Conservation (phyloP, 2,329 filamentous ascomycete species). For the Leptographium wingfieldii region DNA sequence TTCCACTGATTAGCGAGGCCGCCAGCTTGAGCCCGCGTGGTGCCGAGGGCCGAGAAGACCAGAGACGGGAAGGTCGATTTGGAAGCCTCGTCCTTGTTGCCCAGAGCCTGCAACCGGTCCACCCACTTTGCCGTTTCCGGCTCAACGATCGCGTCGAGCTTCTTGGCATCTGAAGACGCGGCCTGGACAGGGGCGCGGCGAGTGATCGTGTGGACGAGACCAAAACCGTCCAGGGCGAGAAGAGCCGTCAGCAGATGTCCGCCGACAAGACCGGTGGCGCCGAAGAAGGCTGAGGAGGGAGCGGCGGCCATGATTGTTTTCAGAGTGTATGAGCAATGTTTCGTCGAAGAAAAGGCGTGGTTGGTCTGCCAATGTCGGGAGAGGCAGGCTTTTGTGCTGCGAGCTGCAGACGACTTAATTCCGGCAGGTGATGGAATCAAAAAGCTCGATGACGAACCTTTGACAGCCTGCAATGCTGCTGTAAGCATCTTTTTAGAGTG, state of each 20-base stretch:
- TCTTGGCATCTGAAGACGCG: constrained; percentile 30
- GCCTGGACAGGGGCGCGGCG: constrained; percentile 47
- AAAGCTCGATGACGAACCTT: not conserved
- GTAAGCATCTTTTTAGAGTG: not conserved
- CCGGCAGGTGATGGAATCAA: not conserved
- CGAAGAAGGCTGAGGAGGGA: constrained; percentile 33
- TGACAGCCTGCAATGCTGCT: not conserved
- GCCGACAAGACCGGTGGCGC: constrained; percentile 58
- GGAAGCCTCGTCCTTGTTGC: not conserved
- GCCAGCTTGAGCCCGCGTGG: constrained; percentile 64
- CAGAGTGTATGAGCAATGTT: not conserved
- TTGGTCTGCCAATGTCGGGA: no score
- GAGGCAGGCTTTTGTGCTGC: no score
- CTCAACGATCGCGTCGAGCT: constrained; percentile 54
- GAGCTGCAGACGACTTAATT: no score
- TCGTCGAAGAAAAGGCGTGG: not conserved
- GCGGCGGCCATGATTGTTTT: not conserved
- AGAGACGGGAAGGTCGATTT: constrained; percentile 35
- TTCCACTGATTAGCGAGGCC: constrained; percentile 69
- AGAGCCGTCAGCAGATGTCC: constrained; percentile 60
- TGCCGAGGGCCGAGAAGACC: constrained; percentile 70
- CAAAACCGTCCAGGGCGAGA: constrained; percentile 38
- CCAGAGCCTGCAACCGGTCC: constrained; percentile 38
- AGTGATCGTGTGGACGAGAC: constrained; percentile 49
- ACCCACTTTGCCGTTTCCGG: constrained; percentile 60